Evolutionary conservation across 169 alveolate genomes (phyloP), one percentile per base, ranked within the genome.

Genomic region (Plasmodium billcollinsi): DNA sequence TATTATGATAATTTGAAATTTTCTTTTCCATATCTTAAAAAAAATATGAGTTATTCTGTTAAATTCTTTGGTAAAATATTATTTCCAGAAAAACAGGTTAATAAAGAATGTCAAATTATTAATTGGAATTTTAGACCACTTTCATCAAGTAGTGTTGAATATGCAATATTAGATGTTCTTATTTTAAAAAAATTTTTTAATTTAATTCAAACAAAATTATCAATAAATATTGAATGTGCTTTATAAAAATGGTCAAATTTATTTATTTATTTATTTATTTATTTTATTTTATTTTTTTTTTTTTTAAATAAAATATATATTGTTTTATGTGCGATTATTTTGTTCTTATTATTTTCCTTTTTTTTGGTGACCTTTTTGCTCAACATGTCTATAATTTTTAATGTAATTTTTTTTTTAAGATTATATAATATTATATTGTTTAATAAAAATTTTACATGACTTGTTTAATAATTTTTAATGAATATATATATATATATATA

Each of bases 81-180:
- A 50, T 52, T 67, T 52, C 89, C 89, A 5, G 89, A 78, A 2
- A 78, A 78, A 47, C 72, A 78, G 18, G 89, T 78, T 52, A 78
- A 78, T 58, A 78, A 78, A 43, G 89, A 78, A 43, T 65, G 76
- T 14, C 89, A 78, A 56, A 49, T 78, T 18, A 63, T 78, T 33
- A 78, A 78, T 59, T 78, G 89, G 89, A 78, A 78, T 45, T 78
- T 78, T 14, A 78, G 89, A 26, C 89, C 89, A 1, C 72, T 78
- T 21, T 78, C 89, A 18, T 78, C 76, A 24, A 50, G 12, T 58
- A 52, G 89, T 78, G 75, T 78, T 11, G 89, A 78, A 29, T 78
- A 78, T 59, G 89, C 89, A 20, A 52, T 78, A 47, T 49, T 78
- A n/a, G 89, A 78, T 45, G 89, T 78, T 49, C 89, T 78, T 2